phyloP scores from a whole-genome alignment of 306 rosid species.

The Bauhinia variegata region DNA sequence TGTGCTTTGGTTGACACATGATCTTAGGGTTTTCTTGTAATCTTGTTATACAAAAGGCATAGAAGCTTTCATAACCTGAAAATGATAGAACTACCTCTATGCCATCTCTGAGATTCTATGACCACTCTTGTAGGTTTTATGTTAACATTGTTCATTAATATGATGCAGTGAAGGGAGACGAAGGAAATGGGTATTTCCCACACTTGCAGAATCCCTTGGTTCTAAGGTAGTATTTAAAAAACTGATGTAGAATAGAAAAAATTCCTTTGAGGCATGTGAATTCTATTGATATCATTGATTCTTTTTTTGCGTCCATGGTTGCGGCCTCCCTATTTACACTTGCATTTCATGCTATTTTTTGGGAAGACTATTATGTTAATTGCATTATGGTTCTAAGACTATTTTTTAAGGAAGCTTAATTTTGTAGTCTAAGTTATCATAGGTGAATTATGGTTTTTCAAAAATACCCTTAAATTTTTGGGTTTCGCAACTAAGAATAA shows the following conservation, averaged over 20 bases:
- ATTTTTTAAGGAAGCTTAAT: too few relatives aligned
- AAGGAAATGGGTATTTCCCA: constrained; percentile 90
- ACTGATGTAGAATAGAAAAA: constrained; percentile 3
- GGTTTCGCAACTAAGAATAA: background rate
- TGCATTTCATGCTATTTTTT: too few relatives aligned
- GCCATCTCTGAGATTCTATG: constrained; percentile 15
- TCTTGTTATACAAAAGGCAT: constrained; percentile 19
- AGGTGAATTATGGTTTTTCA: background rate
- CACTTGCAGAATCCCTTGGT: constrained; percentile 51
- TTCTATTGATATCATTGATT: constrained; percentile 10
- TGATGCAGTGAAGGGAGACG: constrained; percentile 92
- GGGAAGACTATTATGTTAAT: background rate
- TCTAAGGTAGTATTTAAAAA: constrained; percentile 55
- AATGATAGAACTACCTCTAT: background rate
- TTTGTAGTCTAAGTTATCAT: too few relatives aligned
- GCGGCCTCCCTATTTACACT: too few relatives aligned
- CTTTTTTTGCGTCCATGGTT: background rate
- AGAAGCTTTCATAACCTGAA: too few relatives aligned
- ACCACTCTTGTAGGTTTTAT: constrained; percentile 22
- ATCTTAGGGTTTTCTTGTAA: constrained; percentile 22
- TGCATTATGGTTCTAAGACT: too few relatives aligned
- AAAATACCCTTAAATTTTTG: background rate
- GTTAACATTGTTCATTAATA: constrained; percentile 34
- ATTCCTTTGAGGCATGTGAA: background rate
- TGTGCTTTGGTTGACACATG: constrained; percentile 6